Evolutionary conservation across 2,329 filamentous ascomycete species (phyloP).

Genomic region (Fusarium sp.): DNA sequence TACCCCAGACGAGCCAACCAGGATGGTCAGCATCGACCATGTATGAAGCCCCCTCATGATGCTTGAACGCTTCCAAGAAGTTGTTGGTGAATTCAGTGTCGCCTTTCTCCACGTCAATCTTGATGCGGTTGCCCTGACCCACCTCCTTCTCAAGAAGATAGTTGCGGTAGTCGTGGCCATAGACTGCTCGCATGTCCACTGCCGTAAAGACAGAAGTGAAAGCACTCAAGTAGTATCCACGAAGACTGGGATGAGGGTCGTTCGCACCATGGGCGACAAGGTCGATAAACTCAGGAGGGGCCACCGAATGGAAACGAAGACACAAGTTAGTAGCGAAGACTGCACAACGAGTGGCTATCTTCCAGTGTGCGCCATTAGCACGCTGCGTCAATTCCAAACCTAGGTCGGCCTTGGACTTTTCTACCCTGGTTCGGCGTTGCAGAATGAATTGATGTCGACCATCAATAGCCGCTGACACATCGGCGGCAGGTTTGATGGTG

Average conservation of each 20-base stretch:
- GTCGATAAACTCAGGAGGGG: constrained; percentile 83
- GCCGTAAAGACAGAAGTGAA: constrained; percentile 82
- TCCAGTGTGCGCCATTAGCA: constrained; percentile 90
- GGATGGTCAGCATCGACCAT: constrained; percentile 93
- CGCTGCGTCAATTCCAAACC: constrained; percentile 83
- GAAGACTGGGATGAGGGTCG: constrained; percentile 88
- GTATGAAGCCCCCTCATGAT: constrained; percentile 76
- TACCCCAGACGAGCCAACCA: constrained; percentile 96
- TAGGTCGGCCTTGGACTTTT: constrained; percentile 82
- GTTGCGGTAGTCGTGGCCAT: constrained; percentile 86
- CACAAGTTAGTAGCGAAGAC: constrained; percentile 92
- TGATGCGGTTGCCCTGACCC: constrained; percentile 78
- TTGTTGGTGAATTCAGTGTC: constrained; percentile 82
- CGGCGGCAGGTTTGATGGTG: constrained; percentile 74
- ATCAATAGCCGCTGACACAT: constrained; percentile 70
- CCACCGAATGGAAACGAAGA: constrained; percentile 89
- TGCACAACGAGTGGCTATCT: constrained; percentile 88
- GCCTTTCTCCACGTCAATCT: constrained; percentile 77
- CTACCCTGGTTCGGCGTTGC: constrained; percentile 79
- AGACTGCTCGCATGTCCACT: constrained; percentile 86
- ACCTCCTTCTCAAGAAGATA: constrained; percentile 83
- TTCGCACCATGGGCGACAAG: constrained; percentile 85
- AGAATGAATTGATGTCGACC: constrained; percentile 76
- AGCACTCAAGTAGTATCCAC: constrained; percentile 82
- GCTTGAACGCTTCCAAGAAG: constrained; percentile 81